phyloP scores from a whole-genome alignment of 2,329 filamentous ascomycete genomes.

The Diaporthe citriasiana region DNA sequence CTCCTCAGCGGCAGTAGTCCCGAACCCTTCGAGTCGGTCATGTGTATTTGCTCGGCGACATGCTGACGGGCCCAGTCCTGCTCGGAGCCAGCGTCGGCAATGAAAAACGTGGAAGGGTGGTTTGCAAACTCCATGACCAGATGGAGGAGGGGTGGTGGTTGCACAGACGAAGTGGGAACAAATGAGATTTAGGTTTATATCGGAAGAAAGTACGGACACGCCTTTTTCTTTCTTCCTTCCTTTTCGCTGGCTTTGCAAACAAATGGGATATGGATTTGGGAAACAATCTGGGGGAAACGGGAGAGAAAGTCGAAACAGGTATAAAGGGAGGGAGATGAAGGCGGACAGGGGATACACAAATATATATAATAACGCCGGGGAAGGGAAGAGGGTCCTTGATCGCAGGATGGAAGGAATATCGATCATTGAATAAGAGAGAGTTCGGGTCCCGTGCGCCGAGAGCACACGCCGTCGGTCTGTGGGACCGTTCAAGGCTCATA shows the following conservation, averaged over 20 bases:
- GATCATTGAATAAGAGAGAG: neutral
- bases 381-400: neutral
- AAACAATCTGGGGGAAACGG: slow-evolving; percentile 1
- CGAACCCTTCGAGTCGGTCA: slow-evolving; percentile 23
- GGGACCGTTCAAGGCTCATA: slow-evolving; percentile 14
- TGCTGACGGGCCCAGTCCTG: slow-evolving; percentile 40
- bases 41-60: slow-evolving; percentile 36
- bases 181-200: neutral
- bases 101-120: slow-evolving; percentile 34
- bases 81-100: slow-evolving; percentile 37
- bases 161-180: neutral
- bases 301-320: neutral
- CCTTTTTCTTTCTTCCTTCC: neutral
- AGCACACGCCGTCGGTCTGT: slow-evolving; percentile 24
- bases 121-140: slow-evolving; percentile 40
- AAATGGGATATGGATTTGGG: slow-evolving; percentile 10
- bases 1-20: slow-evolving; percentile 30
- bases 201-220: neutral
- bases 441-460: slow-evolving; percentile 21
- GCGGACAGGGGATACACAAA: slow-evolving; percentile 11
- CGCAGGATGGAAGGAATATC: slow-evolving; percentile 30
- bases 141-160: slow-evolving; percentile 1
- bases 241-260: neutral
- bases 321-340: neutral
- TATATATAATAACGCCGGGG: slow-evolving; percentile 8